Evolutionary conservation across 2,329 filamentous ascomycete genomes (phyloP), one percentile per base, ranked within the genome.

Genomic region (Proliferodiscus dingleyae): DNA sequence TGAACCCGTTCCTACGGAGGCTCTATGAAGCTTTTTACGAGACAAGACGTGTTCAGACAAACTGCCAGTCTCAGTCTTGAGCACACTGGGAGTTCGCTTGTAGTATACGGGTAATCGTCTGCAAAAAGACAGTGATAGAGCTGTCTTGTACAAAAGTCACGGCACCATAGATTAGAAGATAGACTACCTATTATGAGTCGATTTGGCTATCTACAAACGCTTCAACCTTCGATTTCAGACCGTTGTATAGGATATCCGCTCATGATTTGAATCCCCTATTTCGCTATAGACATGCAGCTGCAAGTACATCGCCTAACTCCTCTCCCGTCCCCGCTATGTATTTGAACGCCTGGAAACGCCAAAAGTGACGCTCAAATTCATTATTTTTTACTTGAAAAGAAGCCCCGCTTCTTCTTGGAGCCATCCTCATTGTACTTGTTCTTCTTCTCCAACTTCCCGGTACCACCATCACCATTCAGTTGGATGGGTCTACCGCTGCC

Each of bases 371-470:
- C 3, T 29, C 13, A 29, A 22, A 41, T 10, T 6, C 21, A 41
- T 23, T 13, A 56, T 44, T 85, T 84, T 66, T 80, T 81, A 57
- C 78, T 71, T 22, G 75, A 72, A 46, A 80, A 66, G 52, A 80
- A 75, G 49, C 77, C 75, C 43, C 77, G 69, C 61, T 71, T 77
- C 71, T 81, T 82, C 68, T 83, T 83, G 41, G 57, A 51, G 37
- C 55, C 39, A 42, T 40, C 52, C 43, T 54, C 47, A 47, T 53
- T 54, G 38, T 53, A 36, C 70, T 81, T 81, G 66, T 80, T 80
- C 53, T 77, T 72, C 53, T 69, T 68, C 42, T 68, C 66, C 15
- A 65, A 56, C 64, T 81, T 81, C 49, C 47, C 60, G 43, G 50
- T 50, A 41, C 60, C 51, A 30, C 55, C 52, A 40, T 60, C 49